Evolutionary conservation across 257 asterid species (phyloP), one percentile per base, ranked within the genome.

Genomic region (Scutellaria baicalensis): DNA sequence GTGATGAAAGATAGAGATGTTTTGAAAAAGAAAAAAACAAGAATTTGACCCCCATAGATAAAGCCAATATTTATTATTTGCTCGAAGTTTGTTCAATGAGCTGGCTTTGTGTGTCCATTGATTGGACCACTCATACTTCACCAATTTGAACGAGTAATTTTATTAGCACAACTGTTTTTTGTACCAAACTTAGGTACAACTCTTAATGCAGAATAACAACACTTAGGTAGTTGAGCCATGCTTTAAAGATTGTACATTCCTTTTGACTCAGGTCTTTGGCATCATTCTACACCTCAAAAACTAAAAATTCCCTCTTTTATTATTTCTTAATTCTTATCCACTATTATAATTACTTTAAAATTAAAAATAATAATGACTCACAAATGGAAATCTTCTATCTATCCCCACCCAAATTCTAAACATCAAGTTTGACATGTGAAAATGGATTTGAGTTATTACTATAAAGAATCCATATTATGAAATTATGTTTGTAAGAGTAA

Each of bases 171-270:
- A 11, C 47, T 55, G 45, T 44, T 54, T 8, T 20, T 20, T 23
- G 66, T 38, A 69, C 71, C 48, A 52, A 47, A 57, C 27, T 47
- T 33, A 33, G 66, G 71, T 77, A 71, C 70, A 66, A 31, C 44
- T 69, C 72, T 43, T 54, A 69, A 59, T 75, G 76, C 78, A 51
- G 64, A 59, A 59, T 71, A 33, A 77, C 47, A 14, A 10, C 61
- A 69, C 50, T 43, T 44, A 35, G 9, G 42, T 6, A 18, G 69
- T 39, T 52, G 66, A 42, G 45, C 66, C 68, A 9, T 9, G 71
- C 72, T 72, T 77, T 59, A 67, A 54, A 5, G 72, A 27, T 72
- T 72, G 78, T 54, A 77, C 78, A 72, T 77, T 72, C 71, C 57
- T 2, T 66, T 67, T 60, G 81, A 77, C 72, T 43, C 3, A 20